Base-by-base conservation (phyloP, 768 basidiomycete species). In the Lactifluus piperatus region DNA sequence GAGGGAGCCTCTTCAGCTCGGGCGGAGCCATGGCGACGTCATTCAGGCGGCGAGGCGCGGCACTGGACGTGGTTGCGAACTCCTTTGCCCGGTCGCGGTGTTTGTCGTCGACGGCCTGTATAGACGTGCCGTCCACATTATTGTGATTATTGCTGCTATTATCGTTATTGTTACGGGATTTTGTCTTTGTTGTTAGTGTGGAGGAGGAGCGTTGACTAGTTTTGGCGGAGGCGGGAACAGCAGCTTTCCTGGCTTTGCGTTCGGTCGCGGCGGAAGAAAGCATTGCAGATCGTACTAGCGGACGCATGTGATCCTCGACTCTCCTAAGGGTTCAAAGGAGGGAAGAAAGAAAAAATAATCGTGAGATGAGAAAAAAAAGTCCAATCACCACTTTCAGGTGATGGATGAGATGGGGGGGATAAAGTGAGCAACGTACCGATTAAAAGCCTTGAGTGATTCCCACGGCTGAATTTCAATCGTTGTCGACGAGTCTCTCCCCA, bases 401-500 rank as follows among this genome's bases (percentile, higher is more conserved):
- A 24, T 44, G 24, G n/a, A 24, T 39, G 5, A 18, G 18, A 39
- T 5, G n/a, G n/a, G n/a, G n/a, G n/a, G 18, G 18, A 1, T 11
- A 5, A 34, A 11, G 37, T n/a, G 20, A 43, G 2, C 18, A n/a
- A n/a, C 80, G 52, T 64, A 88, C 88, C 81, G 76, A 69, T 89
- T 86, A 70, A 90, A 91, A 72, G 88, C 84, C 55, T 80, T 76
- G 53, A 91, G 76, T 0, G 86, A 83, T 70, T 91, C 89, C 45
- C 84, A 82, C 0, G 81, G 80, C 57, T 78, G 75, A 29, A 88
- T 88, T 58, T 55, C 62, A 41, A 58, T 68, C 65, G 68, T 68
- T 50, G 57, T 64, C 32, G 59, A 60, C 56, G n/a, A n/a, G n/a
- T 62, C 43, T 34, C 29, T 8, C 11, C n/a, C n/a, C n/a, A n/a